These are phyloP conservation scores for Baeospora myosura DNA, from an alignment of 1,284 basidiomycete genomes.

Conservation along the genomic window DNA sequence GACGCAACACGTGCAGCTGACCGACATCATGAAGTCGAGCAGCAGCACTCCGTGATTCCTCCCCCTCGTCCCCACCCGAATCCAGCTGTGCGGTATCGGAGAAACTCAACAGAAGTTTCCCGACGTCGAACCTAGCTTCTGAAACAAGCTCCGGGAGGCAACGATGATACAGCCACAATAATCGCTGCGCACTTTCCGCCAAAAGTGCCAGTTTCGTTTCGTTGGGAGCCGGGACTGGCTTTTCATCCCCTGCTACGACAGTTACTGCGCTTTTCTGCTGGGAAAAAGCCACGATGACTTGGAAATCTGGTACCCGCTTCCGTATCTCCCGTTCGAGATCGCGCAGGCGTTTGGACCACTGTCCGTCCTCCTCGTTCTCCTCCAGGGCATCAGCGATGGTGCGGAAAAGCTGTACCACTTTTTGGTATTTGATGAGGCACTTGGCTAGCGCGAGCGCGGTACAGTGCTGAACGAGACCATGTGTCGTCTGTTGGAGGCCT, in stretches of 20 bases:
- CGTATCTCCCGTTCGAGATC: constrained; percentile 76
- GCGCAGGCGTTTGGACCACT: constrained; percentile 55
- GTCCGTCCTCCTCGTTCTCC: constrained; percentile 57
- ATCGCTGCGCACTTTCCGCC: constrained; percentile 69
- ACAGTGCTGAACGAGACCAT: constrained; percentile 73
- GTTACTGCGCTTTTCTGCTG: constrained; percentile 33
- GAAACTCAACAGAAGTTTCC: constrained; percentile 75
- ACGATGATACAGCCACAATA: constrained; percentile 80
- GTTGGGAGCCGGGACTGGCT: constrained; percentile 20
- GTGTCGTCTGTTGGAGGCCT: constrained; percentile 56
- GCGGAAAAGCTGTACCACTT: constrained; percentile 45
- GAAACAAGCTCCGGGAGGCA: constrained; percentile 68
- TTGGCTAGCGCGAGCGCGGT: constrained; percentile 70
- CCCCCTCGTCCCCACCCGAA: constrained; percentile 13
- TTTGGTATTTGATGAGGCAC: constrained; percentile 63
- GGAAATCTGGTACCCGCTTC: constrained; percentile 74
- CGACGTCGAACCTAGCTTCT: constrained; percentile 81
- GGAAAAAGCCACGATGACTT: constrained; percentile 74
- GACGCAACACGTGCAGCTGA: constrained; percentile 74
- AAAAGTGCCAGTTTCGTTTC: constrained; percentile 49
- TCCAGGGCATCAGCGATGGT: constrained; percentile 50
- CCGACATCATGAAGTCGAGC: constrained; percentile 51
- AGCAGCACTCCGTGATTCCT: constrained; percentile 15
- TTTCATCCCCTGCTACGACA: constrained; percentile 14
- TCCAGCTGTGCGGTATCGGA: constrained; percentile 11